A percentile compares a stretch with the other conserved stretches of the same genome.
Evolutionary conservation across 495 filamentous ascomycete genomes (phyloP).

Genomic region (Beverwykella pulmonaria): DNA sequence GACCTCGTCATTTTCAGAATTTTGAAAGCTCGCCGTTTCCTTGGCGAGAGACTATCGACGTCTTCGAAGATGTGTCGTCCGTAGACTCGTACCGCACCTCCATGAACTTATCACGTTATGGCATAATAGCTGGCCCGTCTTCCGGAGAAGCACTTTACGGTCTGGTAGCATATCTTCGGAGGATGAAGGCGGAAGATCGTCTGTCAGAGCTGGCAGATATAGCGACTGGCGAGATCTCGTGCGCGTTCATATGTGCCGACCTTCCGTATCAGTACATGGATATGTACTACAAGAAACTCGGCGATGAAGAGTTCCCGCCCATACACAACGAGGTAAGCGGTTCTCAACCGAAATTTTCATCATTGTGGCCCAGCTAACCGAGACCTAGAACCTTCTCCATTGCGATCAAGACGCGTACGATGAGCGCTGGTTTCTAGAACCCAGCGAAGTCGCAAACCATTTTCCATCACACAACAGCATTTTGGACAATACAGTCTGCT

Average conservation of each 20-base stretch:
- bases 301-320: conserved; percentile 54
- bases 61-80: conserved; percentile 58
- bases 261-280: conserved; percentile 66
- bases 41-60: conserved; percentile 58
- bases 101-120: conserved; percentile 58
- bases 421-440: conserved; percentile 13
- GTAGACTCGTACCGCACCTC: conserved; percentile 58
- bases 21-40: conserved; percentile 60
- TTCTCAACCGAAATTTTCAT: not conserved
- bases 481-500: not conserved
- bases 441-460: not conserved
- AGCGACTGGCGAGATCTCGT: conserved; percentile 53
- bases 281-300: conserved; percentile 62
- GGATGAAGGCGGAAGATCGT: conserved; percentile 51
- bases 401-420: conserved; percentile 17
- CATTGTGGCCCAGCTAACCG: not conserved
- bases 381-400: conserved; percentile 1
- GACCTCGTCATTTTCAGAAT: conserved; percentile 57
- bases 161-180: conserved; percentile 55
- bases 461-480: not conserved
- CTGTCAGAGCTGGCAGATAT: conserved; percentile 51
- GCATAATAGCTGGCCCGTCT: conserved; percentile 62
- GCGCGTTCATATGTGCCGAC: conserved; percentile 65
- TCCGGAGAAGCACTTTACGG: conserved; percentile 62
- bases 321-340: conserved; percentile 61